phyloP scores from a whole-genome alignment of 495 filamentous ascomycete species.

The Letharia lupina region DNA sequence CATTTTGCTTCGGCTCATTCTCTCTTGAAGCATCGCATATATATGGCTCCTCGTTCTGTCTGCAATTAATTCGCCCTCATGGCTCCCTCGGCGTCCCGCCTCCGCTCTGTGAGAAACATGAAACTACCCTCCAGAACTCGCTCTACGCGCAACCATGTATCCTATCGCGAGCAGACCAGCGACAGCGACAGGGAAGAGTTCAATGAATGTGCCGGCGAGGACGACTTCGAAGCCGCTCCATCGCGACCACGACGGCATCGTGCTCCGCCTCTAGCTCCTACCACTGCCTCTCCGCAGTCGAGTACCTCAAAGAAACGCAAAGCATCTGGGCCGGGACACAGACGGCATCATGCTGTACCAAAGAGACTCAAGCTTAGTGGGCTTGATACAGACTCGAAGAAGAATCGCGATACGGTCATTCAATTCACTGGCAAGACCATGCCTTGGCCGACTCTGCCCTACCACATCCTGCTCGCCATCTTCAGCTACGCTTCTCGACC shows the following conservation, averaged over 20 bases:
- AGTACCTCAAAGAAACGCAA: constrained; percentile 9
- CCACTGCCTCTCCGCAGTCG: not conserved
- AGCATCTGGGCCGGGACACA: constrained; percentile 2
- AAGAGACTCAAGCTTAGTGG: not conserved
- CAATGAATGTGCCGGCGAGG: not conserved
- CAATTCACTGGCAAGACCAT: constrained; percentile 45
- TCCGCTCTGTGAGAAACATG: constrained; percentile 23
- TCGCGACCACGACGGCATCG: not conserved
- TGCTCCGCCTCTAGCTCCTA: constrained; percentile 9
- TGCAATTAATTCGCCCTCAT: not conserved
- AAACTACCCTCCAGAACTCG: constrained; percentile 23
- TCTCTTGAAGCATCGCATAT: not conserved
- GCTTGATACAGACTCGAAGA: not conserved
- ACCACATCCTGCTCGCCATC: constrained; percentile 60
- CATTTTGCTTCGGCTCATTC: not conserved
- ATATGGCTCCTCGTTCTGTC: not conserved
- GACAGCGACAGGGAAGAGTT: constrained; percentile 30
- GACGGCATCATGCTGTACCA: not conserved
- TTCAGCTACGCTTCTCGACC: constrained; percentile 59
- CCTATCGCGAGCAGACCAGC: constrained; percentile 41
- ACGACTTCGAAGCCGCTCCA: not conserved
- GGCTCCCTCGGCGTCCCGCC: constrained; percentile 28
- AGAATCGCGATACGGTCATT: constrained; percentile 15
- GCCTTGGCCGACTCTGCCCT: constrained; percentile 62
- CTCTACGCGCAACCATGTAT: constrained; percentile 28